Percentiles rank a stretch among this genome's conserved stretches.
These are phyloP conservation scores for Neocallimastix lanati DNA, from an alignment of 192 early-diverging fungal species.

Conservation along the genomic window DNA sequence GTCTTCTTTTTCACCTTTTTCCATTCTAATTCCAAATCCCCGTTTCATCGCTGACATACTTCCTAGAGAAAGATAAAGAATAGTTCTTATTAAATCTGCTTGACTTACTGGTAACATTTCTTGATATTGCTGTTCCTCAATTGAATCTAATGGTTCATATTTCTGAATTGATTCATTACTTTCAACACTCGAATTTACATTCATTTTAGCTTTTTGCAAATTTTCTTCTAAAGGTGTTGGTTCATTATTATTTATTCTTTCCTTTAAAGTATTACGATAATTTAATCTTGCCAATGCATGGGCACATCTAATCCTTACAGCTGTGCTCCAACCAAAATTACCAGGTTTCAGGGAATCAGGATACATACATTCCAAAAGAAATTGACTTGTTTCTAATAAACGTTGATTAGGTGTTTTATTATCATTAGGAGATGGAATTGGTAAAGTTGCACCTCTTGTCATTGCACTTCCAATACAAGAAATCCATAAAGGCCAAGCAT, in stretches of 20 bases:
- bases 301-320: neutral
- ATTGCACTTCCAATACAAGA: neutral
- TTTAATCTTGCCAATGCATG: neutral
- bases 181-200: neutral
- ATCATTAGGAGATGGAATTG: neutral
- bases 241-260: neutral
- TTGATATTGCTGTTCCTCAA: neutral
- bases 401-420: neutral
- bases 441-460: neutral
- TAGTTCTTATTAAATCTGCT: neutral
- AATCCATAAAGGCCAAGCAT: neutral
- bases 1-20: neutral
- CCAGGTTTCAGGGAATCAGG: neutral
- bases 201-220: neutral
- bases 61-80: neutral
- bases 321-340: neutral
- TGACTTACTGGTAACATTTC: neutral
- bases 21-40: neutral
- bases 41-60: neutral
- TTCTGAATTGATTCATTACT: neutral
- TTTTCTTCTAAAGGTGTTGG: neutral
- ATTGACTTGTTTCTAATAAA: neutral
- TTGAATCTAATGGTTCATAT: neutral
- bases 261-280: neutral
- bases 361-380: neutral